Conservation (phyloP, 805 yeast species). For the Saturnispora besseyi region DNA sequence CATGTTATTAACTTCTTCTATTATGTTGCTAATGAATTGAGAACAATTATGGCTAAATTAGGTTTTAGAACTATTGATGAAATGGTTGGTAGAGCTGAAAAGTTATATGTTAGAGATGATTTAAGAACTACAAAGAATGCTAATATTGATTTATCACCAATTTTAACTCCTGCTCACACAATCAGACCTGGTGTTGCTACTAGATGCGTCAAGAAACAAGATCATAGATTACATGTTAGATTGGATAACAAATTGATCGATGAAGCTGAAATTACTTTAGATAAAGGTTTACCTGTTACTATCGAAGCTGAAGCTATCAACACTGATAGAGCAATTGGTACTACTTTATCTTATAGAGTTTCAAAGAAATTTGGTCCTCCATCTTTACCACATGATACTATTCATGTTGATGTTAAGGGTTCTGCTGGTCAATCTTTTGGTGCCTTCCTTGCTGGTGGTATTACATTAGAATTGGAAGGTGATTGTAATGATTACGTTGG, state of each 20-base stretch:
- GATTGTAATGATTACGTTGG: constrained; percentile 98
- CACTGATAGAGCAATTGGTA: constrained; percentile 94
- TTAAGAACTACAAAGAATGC: constrained; percentile 82
- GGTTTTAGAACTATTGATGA: constrained; percentile 95
- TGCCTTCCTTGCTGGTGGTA: constrained; percentile 94
- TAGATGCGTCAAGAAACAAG: constrained; percentile 84
- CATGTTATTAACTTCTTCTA: constrained; percentile 97
- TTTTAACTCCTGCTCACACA: constrained; percentile 92
- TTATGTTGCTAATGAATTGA: constrained; percentile 85
- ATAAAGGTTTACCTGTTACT: constrained; percentile 91
- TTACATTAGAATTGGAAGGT: constrained; percentile 91
- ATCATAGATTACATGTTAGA: constrained; percentile 86
- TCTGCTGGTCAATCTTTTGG: constrained; percentile 99
- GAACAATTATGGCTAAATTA: constrained; percentile 86
- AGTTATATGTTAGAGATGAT: constrained; percentile 75
- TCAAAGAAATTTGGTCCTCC: constrained; percentile 89
- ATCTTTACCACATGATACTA: constrained; percentile 92
- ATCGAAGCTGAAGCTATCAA: constrained; percentile 89
- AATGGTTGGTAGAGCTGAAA: constrained; percentile 97
- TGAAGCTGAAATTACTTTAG: constrained; percentile 91
- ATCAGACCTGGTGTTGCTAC: constrained; percentile 97
- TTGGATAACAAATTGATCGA: constrained; percentile 92
- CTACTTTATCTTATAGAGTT: constrained; percentile 88
- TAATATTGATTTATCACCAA: constrained; percentile 84
- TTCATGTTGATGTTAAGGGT: constrained; percentile 85